These are phyloP conservation scores for Myxozyma nipponensis DNA, from an alignment of 805 yeast species.

Conservation along the genomic window DNA sequence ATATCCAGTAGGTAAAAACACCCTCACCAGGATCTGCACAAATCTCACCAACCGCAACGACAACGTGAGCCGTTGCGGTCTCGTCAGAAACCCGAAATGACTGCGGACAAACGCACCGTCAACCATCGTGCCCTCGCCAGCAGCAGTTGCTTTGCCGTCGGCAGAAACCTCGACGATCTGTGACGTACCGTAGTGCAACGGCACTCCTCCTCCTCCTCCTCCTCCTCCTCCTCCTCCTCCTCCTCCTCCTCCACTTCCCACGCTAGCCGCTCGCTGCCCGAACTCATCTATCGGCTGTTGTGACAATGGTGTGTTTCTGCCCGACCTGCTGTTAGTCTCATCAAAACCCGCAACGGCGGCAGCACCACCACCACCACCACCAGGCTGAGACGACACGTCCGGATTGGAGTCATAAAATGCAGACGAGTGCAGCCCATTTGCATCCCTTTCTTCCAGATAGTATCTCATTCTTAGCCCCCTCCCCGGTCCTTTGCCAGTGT, in stretches of 20 bases:
- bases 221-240: no score
- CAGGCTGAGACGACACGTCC: not conserved
- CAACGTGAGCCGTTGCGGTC: not conserved
- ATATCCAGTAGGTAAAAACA: conserved; percentile 40
- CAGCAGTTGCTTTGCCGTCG: not conserved
- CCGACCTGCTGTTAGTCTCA: not conserved
- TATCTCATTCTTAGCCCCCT: not conserved
- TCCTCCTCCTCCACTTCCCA: no score
- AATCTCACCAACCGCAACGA: conserved; percentile 5
- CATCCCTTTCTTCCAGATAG: conserved; percentile 20
- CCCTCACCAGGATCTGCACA: conserved; percentile 32
- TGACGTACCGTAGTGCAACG: not conserved
- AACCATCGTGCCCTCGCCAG: not conserved
- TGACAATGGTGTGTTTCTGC: not conserved
- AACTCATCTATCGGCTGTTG: no score
- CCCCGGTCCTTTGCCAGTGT: no score
- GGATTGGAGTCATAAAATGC: conserved; percentile 14
- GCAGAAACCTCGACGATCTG: conserved; percentile 8
- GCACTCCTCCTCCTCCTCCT: no score
- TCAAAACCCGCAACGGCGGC: no score
- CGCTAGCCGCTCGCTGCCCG: no score
- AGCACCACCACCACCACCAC: not conserved
- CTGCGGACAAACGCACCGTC: not conserved
- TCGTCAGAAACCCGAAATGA: not conserved
- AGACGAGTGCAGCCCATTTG: conserved; percentile 17